These are phyloP conservation scores for Primulina huaijiensis DNA, from an alignment of 257 asterid species.

Conservation along the genomic window DNA sequence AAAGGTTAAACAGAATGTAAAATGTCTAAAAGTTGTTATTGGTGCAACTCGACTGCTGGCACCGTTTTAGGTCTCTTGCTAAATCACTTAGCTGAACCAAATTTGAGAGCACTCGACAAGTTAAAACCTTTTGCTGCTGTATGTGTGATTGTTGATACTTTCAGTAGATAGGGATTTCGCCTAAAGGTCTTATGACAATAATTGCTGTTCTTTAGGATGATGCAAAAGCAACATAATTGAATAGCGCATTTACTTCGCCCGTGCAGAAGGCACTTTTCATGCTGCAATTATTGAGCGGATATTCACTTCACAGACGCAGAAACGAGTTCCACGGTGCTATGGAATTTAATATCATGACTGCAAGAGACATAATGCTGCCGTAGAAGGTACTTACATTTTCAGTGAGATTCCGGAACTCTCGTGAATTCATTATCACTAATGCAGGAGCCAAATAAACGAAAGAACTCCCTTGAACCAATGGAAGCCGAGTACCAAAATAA, in stretches of 20 bases:
- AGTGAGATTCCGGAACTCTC: constrained; percentile 80
- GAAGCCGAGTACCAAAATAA: constrained; percentile 85
- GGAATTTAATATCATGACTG: not conserved
- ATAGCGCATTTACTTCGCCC: not conserved
- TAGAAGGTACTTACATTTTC: constrained; percentile 62
- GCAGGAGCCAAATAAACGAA: constrained; percentile 96
- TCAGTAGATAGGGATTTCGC: too few species aligned
- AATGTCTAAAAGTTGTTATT: not conserved
- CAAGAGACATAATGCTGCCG: not conserved
- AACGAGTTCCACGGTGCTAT: not conserved
- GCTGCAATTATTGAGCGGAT: not conserved
- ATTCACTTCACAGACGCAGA: not conserved
- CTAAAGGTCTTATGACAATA: too few species aligned
- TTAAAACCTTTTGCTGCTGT: too few species aligned
- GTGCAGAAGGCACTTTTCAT: not conserved
- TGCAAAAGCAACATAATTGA: not conserved
- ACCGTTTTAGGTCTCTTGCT: too few species aligned
- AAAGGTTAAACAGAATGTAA: constrained; percentile 13
- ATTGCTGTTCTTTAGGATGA: too few species aligned
- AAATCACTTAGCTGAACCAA: too few species aligned
- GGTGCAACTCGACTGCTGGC: too few species aligned
- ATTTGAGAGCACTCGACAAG: too few species aligned
- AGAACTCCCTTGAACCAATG: constrained; percentile 97
- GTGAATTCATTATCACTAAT: constrained; percentile 77
- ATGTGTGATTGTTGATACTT: too few species aligned